Evolutionary conservation across 768 basidiomycete genomes (phyloP).

Genomic region (Lactifluus volemus): DNA sequence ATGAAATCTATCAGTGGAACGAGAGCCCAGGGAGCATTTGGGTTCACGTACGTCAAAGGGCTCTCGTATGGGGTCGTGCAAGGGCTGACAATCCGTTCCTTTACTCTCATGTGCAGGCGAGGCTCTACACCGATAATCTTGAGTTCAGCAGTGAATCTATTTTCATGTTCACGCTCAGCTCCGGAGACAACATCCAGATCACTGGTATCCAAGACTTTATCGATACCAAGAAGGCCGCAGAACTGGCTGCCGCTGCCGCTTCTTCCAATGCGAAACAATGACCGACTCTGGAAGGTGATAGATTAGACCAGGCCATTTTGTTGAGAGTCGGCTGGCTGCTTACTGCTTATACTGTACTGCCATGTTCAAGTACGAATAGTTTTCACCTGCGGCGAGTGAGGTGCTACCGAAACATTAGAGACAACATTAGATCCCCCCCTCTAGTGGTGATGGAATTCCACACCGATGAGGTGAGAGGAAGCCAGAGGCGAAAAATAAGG

Average conservation of each 20-base stretch:
- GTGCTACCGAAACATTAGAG: no score
- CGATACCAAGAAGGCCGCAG: constrained; percentile 5
- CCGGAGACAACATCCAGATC: constrained; percentile 5
- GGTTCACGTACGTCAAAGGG: constrained; percentile 9
- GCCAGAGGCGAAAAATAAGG: no score
- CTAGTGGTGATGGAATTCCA: no score
- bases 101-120: not conserved
- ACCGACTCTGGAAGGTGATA: not conserved
- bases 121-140: not conserved
- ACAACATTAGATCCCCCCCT: no score
- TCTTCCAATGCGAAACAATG: not conserved
- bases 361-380: no score
- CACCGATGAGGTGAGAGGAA: no score
- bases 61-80: not conserved
- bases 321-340: no score
- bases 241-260: not conserved
- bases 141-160: not conserved
- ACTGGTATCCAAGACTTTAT: constrained; percentile 5
- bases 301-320: no score
- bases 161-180: not conserved
- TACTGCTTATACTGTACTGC: no score
- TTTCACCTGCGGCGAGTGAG: no score
- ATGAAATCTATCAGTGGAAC: not conserved
- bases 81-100: not conserved
- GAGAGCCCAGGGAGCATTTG: not conserved